A percentile compares a stretch with the other conserved stretches of the same genome.
Conservation (phyloP, 345 rosid species). For the Euphorbia pulcherrima region DNA sequence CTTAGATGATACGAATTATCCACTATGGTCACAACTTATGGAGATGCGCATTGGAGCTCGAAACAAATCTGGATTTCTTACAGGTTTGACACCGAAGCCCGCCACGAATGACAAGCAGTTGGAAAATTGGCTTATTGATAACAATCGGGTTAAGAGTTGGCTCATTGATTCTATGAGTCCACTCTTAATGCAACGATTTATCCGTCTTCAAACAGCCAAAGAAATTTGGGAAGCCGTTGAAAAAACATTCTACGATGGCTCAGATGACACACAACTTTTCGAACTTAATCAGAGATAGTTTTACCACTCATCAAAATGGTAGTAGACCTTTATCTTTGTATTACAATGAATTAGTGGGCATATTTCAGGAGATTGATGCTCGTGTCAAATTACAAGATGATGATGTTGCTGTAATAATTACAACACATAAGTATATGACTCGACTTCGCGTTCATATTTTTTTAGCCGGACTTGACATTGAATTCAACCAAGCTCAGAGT, state of each 20-base stretch:
- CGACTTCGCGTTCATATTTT: conserved; percentile 9
- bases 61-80: conserved; percentile 3
- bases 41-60: background rate
- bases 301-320: conserved; percentile 1
- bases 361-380: conserved; percentile 4
- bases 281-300: background rate
- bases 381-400: background rate
- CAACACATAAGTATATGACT: background rate
- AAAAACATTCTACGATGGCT: conserved; percentile 6
- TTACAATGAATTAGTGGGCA: background rate
- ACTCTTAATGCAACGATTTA: background rate
- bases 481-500: background rate
- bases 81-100: background rate
- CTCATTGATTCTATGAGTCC: conserved; percentile 6
- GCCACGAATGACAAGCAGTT: background rate
- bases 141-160: background rate
- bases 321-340: background rate
- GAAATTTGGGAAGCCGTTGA: background rate
- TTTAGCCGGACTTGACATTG: background rate
- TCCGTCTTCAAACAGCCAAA: background rate
- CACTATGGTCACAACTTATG: background rate
- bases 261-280: background rate
- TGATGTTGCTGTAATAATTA: background rate
- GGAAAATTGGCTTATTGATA: conserved; percentile 2
- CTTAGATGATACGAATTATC: conserved; percentile 11